phyloP scores from a whole-genome alignment of 257 asterid species.

The Striga asiatica region DNA sequence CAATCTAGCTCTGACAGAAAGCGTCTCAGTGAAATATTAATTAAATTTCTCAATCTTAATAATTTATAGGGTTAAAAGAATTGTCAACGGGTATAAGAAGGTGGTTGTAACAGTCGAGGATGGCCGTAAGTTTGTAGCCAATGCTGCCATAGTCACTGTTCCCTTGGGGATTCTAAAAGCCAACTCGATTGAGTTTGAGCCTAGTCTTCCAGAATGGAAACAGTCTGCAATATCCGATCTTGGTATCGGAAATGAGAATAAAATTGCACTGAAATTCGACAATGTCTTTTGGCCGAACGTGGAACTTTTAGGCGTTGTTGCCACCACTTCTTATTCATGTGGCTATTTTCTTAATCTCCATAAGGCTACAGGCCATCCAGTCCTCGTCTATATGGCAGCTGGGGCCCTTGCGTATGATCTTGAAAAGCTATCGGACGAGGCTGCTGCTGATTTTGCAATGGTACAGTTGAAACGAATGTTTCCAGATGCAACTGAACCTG shows the following conservation, averaged over 20 bases:
- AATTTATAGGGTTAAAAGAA: slow-evolving; percentile 55
- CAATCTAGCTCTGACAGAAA: not conserved
- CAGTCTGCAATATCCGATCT: slow-evolving; percentile 81
- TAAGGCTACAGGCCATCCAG: slow-evolving; percentile 86
- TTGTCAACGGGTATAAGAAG: slow-evolving; percentile 54
- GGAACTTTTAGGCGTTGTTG: slow-evolving; percentile 74
- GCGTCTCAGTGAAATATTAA: too few relatives aligned
- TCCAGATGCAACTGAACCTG: slow-evolving; percentile 74
- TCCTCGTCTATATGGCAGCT: slow-evolving; percentile 97
- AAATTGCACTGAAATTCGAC: slow-evolving; percentile 73
- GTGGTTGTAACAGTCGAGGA: slow-evolving; percentile 64
- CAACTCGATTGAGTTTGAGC: slow-evolving; percentile 66
- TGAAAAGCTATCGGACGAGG: slow-evolving; percentile 82
- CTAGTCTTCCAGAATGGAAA: slow-evolving; percentile 90
- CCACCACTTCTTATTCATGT: slow-evolving; percentile 77
- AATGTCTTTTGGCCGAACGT: slow-evolving; percentile 89
- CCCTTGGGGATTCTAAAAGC: slow-evolving; percentile 90
- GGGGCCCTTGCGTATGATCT: slow-evolving; percentile 83
- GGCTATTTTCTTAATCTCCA: slow-evolving; percentile 95
- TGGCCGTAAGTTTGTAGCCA: slow-evolving; percentile 69
- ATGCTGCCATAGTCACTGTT: slow-evolving; percentile 83
- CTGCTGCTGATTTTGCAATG: slow-evolving; percentile 67
- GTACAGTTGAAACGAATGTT: slow-evolving; percentile 78
- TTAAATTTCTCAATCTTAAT: slow-evolving; percentile 7
- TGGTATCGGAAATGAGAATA: slow-evolving; percentile 91